Evolutionary conservation across 306 rosid genomes (phyloP).

Genomic region (Prinsepia uniflora): DNA sequence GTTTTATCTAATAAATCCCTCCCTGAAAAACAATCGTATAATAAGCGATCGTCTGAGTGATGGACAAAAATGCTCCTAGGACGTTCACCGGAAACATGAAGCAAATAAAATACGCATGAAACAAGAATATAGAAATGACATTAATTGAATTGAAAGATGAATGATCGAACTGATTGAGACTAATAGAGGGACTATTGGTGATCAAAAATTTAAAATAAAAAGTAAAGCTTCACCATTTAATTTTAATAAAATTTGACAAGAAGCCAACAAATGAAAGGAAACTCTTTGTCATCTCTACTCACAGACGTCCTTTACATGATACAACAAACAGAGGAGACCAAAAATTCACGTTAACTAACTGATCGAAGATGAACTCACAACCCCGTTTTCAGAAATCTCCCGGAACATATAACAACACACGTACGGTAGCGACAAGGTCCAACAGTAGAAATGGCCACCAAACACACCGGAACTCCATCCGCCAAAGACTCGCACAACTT

Average conservation of each 20-base stretch:
- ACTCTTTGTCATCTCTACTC: constrained; percentile 3
- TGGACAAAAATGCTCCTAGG: no score
- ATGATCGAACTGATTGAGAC: no score
- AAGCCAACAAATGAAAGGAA: background rate
- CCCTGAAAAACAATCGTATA: no score
- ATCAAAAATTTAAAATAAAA: background rate
- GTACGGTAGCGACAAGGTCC: constrained; percentile 14
- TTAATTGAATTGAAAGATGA: no score
- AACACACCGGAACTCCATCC: background rate
- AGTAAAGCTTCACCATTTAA: background rate
- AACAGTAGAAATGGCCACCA: constrained; percentile 23
- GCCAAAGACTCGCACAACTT: background rate
- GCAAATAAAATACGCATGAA: no score
- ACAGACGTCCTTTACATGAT: constrained; percentile 26
- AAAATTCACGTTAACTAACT: constrained; percentile 24
- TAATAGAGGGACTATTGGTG: background rate
- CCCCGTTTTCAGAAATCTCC: constrained; percentile 26
- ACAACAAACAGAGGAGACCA: constrained; percentile 29
- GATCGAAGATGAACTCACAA: constrained; percentile 30
- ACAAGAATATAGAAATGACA: no score
- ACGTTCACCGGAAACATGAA: no score
- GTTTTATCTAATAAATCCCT: no score
- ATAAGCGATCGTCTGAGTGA: no score
- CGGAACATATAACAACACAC: constrained; percentile 18
- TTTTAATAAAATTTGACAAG: background rate